Evolutionary conservation across 768 basidiomycete species (phyloP).

Genomic region (Lepiota brunneoincarnata): DNA sequence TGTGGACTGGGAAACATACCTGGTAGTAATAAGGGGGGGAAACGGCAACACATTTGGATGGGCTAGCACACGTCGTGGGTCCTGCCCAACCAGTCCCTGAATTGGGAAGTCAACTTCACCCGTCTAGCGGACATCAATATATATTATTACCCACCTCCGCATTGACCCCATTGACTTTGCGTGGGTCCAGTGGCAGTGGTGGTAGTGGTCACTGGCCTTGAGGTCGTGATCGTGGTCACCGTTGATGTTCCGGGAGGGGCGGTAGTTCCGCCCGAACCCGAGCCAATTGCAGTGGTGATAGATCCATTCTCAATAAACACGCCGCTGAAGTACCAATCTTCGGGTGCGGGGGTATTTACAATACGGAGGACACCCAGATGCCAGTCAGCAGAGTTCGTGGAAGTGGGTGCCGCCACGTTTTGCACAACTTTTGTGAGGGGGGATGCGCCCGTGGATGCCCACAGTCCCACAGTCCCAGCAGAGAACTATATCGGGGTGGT

Average conservation of each 20-base stretch:
- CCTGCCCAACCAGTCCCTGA: constrained; percentile 44
- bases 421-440: constrained; percentile 49
- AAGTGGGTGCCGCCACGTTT: constrained; percentile 46
- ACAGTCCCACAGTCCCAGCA: constrained; percentile 52
- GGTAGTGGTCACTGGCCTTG: constrained; percentile 20
- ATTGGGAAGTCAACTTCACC: background rate
- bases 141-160: constrained; percentile 37
- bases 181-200: constrained; percentile 34
- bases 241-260: constrained; percentile 16
- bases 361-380: constrained; percentile 62
- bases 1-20: constrained; percentile 24
- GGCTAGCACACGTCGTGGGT: constrained; percentile 40
- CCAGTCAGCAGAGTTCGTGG: constrained; percentile 59
- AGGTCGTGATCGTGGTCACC: constrained; percentile 20
- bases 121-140: background rate
- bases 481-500: constrained; percentile 37
- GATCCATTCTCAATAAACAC: constrained; percentile 60
- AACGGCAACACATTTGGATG: constrained; percentile 43
- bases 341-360: constrained; percentile 40
- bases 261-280: constrained; percentile 22
- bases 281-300: constrained; percentile 52
- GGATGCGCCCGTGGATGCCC: constrained; percentile 47
- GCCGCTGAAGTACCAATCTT: constrained; percentile 60
- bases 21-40: constrained; percentile 55
- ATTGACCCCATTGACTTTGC: constrained; percentile 49